Evolutionary conservation across 2,329 filamentous ascomycete species (phyloP), one percentile per base, ranked within the genome.

Genomic region (Monosporascus sp.): DNA sequence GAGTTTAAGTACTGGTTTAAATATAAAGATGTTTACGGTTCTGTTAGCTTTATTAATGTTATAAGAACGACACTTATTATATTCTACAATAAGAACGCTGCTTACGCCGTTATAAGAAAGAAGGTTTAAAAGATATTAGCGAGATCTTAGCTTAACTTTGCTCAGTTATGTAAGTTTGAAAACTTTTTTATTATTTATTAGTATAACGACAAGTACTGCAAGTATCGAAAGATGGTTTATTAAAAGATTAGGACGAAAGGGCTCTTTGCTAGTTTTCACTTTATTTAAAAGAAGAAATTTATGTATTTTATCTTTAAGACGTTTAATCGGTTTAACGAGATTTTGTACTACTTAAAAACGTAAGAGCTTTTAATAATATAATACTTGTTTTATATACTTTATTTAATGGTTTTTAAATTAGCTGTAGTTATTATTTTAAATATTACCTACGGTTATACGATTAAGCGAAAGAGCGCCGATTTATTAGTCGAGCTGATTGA

Each of bases 361-460:
- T 40, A n/a, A 40, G 26, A 27, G 26, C 26, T 8, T 8, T 6
- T 8, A 27, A 27, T 27, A 27, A 27, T 8, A 27, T 27, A 9
- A 27, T 8, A 9, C 26, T 27, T 9, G 37, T 40, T 40, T 14
- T 58, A 69, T 27, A 62, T 64, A 2, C 68, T 66, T 38, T 6
- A 27, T 27, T 27, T 27, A 27, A 9, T 27, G 26, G 26, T 9
- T 27, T 44, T 17, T 27, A 73, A 66, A 66, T 69, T 65, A 59
- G 63, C 63, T 1, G 59, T 58, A 11, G 54, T 63, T 1, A 57
- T 65, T 3, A 60, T 69, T 20, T 55, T 68, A 1, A 63, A 64
- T 7, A 61, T 66, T 0, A 22, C 58, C 7, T 69, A 69, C 36
- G 66, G 64, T n/a, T 69, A 70, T 49, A 60, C 55, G 2, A 51